phyloP scores from a whole-genome alignment of 129 eudicot species.

The Apium graveolens region DNA sequence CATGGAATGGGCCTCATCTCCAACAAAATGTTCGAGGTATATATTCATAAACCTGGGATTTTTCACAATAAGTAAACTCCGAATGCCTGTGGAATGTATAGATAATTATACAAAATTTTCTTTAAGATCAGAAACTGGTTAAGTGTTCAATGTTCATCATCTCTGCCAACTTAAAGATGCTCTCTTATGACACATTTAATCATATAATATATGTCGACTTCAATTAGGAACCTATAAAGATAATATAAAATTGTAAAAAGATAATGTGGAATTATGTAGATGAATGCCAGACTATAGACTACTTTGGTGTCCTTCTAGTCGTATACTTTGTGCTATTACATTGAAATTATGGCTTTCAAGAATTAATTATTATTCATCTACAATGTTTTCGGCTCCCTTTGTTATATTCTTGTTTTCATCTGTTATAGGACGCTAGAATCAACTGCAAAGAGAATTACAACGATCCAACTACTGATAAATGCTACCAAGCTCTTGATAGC shows the following conservation, averaged over 20 bases:
- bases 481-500: slow-evolving; percentile 1
- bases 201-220: too few relatives aligned
- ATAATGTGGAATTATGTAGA: too few relatives aligned
- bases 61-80: not conserved
- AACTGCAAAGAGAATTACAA: slow-evolving; percentile 20
- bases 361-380: not conserved
- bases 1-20: slow-evolving; percentile 47
- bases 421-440: slow-evolving; percentile 17
- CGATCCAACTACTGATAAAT: not conserved
- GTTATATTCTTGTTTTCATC: not conserved
- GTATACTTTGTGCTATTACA: too few relatives aligned
- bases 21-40: slow-evolving; percentile 20
- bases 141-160: not conserved
- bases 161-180: not conserved
- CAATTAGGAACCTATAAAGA: too few relatives aligned
- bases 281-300: too few relatives aligned
- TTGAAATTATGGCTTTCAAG: too few relatives aligned
- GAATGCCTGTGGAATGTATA: not conserved
- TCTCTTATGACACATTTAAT: not conserved
- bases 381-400: not conserved
- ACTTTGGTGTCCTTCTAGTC: too few relatives aligned
- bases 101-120: not conserved
- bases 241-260: too few relatives aligned
- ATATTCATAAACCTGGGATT: not conserved
- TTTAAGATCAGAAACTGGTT: too few relatives aligned